Base-by-base conservation (phyloP, 257 asterid genomes). In the Nicotiana sylvestris region DNA sequence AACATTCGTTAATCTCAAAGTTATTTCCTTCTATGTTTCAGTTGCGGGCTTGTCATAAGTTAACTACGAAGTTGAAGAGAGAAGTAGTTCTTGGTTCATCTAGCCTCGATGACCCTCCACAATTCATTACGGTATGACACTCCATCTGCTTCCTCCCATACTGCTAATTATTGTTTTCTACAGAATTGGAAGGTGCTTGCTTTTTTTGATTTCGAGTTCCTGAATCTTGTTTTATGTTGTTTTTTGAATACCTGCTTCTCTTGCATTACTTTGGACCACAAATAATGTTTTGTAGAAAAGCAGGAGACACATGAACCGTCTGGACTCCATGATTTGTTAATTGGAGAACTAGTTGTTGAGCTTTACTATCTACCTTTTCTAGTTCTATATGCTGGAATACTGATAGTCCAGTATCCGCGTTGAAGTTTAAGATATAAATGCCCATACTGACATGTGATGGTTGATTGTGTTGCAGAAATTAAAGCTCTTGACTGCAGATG, bases 81-180 rank as follows among this genome's bases (percentile, higher is more conserved):
- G 99, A 96, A 89, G 83, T 96, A 81, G 87, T 96, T 88, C 88
- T 96, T 43, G 99, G 99, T 37, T 96, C 99, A 81, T 93, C 99
- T 80, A 94, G 99, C 89, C 90, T 96, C 61, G 99, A 96, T 85
- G 99, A 94, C 79, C 98, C 99, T 80, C 97, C 97, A 10, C 91
- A 93, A 82, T 96, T 93, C 84, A 96, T 96, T 72, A 96, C 98
- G 93, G 99, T 96, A 91, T 62, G 82, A 6, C 30, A 77, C 83
- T 83, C 82, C 62, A 21, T 76, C 80, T 83, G 60, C 39, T 88
- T 85, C 80, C 43, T 62, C 64, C 51, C 65, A 72, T 35, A 49
- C 39, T 49, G 62, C 62, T 61, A 21, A 18, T 21, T 61, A 4
- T 61, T 61, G 66, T 25, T 61, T 49, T 49, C 25, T 49, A 27